A percentile compares a stretch with the other conserved stretches of the same genome.
Conservation (phyloP, 352 stramenopile genomes). For the Thraustochytrium striatum region DNA sequence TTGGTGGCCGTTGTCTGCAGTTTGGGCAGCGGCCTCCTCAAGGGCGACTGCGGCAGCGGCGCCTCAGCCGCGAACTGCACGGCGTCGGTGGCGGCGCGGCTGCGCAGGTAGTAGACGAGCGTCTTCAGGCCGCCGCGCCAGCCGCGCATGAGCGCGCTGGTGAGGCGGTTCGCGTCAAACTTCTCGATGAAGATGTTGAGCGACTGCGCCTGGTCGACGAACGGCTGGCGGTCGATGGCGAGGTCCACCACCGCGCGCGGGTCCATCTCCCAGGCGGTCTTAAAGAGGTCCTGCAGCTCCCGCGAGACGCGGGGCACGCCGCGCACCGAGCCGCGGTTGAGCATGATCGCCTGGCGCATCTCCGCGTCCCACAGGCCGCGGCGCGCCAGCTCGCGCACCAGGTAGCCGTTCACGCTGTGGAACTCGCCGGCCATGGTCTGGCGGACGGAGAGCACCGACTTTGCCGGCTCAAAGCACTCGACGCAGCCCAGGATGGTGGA, state of each 20-base stretch:
- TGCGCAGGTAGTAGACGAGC: slow-evolving; percentile 99
- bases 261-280: slow-evolving; percentile 99
- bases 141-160: slow-evolving; percentile 94
- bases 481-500: slow-evolving; percentile 99
- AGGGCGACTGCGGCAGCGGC: too few relatives aligned
- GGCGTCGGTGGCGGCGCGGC: slow-evolving; percentile 91
- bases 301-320: slow-evolving; percentile 71
- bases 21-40: too few relatives aligned
- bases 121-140: slow-evolving; percentile 95
- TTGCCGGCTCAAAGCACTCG: slow-evolving; percentile 97
- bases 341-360: slow-evolving; percentile 96
- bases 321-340: slow-evolving; percentile 78
- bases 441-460: slow-evolving; percentile 98
- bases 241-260: slow-evolving; percentile 94
- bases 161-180: slow-evolving; percentile 95
- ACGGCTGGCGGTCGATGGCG: slow-evolving; percentile 93
- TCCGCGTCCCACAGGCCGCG: slow-evolving; percentile 91
- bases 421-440: slow-evolving; percentile 97
- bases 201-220: slow-evolving; percentile 94
- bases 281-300: slow-evolving; percentile 93
- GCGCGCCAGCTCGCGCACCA: slow-evolving; percentile 93
- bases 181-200: slow-evolving; percentile 97
- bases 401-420: slow-evolving; percentile 98
- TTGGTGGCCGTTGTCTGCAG: too few relatives aligned
- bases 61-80: slow-evolving; percentile 99